Evolutionary conservation across 176 grass and related monocot species (phyloP).

Genomic region (Pharus latifolius): DNA sequence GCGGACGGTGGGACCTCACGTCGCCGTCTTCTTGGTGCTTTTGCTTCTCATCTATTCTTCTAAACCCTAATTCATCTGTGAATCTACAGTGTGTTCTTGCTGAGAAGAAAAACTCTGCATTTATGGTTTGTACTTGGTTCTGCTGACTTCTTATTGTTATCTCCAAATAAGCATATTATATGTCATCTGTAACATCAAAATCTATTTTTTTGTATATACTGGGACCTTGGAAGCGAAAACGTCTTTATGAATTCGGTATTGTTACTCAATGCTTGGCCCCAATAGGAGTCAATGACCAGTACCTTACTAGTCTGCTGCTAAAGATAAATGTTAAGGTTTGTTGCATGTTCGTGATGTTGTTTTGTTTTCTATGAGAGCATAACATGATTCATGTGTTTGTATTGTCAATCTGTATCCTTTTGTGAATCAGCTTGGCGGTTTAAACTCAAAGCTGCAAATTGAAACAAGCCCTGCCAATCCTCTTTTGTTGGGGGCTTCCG

Average conservation of each 20-base stretch:
- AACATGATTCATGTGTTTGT: not conserved
- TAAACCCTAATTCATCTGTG: not conserved
- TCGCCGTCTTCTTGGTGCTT: too few relatives aligned
- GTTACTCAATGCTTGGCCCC: conserved; percentile 57
- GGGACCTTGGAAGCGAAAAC: conserved; percentile 54
- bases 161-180: not conserved
- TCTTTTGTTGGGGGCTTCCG: conserved; percentile 13
- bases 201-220: not conserved
- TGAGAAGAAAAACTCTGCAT: too few relatives aligned
- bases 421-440: conserved; percentile 37
- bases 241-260: conserved; percentile 28
- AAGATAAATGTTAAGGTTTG: conserved; percentile 77
- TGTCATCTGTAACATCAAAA: not conserved
- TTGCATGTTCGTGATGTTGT: not conserved
- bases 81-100: too few relatives aligned
- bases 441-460: conserved; percentile 47
- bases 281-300: conserved; percentile 35
- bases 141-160: not conserved
- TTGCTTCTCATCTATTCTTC: too few relatives aligned
- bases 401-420: not conserved
- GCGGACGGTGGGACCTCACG: too few relatives aligned
- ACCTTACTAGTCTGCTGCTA: conserved; percentile 47
- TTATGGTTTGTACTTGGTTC: conserved; percentile 2
- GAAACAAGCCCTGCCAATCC: conserved; percentile 33
- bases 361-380: not conserved